These are phyloP conservation scores for Areca catechu DNA, from an alignment of 176 grass and related monocot genomes.

Conservation along the genomic window DNA sequence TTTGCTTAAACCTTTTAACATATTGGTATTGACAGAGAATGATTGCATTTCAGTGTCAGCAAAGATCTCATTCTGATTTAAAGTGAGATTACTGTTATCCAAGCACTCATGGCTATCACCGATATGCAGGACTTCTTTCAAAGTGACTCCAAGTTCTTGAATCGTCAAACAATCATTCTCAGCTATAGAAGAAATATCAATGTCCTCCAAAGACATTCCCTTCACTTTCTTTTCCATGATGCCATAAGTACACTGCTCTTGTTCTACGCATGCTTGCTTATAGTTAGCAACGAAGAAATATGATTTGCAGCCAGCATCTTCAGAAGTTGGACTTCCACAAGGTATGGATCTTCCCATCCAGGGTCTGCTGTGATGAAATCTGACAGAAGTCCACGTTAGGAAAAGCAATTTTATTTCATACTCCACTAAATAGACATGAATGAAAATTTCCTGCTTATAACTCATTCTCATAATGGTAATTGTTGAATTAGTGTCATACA, in stretches of 20 bases:
- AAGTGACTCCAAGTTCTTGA: conserved; percentile 41
- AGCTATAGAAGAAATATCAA: conserved; percentile 16
- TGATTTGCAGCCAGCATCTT: conserved; percentile 39
- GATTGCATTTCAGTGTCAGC: conserved; percentile 17
- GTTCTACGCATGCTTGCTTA: conserved; percentile 25
- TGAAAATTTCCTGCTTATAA: background rate
- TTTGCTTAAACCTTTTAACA: conserved; percentile 30
- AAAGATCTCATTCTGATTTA: conserved; percentile 25
- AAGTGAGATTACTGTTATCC: conserved; percentile 9
- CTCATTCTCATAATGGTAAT: no score
- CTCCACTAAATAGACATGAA: background rate
- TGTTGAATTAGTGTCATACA: no score
- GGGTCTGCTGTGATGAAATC: conserved; percentile 11
- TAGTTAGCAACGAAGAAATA: conserved; percentile 34
- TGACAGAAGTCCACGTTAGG: background rate
- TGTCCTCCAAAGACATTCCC: background rate
- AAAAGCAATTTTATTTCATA: background rate
- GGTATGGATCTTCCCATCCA: conserved; percentile 53
- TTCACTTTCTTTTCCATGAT: background rate
- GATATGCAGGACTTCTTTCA: conserved; percentile 32
- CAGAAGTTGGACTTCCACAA: conserved; percentile 17
- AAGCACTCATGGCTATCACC: conserved; percentile 9
- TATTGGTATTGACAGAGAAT: conserved; percentile 31
- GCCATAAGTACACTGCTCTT: conserved; percentile 26
- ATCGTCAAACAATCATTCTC: conserved; percentile 31